Percentiles rank a stretch among this genome's conserved stretches.
phyloP scores from a whole-genome alignment of 139 green algal genomes.

The Chlamydomonas sphaeroides region DNA sequence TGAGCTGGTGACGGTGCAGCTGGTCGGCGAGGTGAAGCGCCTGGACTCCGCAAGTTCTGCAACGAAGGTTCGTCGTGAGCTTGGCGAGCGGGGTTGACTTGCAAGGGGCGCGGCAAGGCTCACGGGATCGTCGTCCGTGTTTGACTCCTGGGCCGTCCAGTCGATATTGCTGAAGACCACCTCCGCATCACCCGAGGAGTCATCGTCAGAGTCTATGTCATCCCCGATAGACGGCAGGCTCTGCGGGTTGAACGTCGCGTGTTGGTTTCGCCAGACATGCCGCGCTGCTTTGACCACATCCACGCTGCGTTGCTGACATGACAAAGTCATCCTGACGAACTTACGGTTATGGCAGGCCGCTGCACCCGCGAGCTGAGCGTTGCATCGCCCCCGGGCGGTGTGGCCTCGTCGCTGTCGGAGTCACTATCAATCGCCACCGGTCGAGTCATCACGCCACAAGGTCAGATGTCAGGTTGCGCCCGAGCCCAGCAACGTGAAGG shows the following conservation, averaged over 20 bases:
- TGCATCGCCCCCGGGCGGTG: no score
- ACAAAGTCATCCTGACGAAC: background rate
- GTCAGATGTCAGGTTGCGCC: no score
- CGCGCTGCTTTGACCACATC: background rate
- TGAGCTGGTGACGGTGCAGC: no score
- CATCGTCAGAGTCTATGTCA: background rate
- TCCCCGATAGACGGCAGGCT: conserved; percentile 17
- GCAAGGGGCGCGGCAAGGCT: no score
- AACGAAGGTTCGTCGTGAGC: no score
- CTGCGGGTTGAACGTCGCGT: background rate
- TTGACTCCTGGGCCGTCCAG: conserved; percentile 29
- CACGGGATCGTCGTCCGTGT: background rate
- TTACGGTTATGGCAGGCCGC: conserved; percentile 12
- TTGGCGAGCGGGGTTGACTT: background rate
- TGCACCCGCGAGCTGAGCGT: background rate
- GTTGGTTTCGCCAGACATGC: background rate
- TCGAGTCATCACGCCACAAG: no score
- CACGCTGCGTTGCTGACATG: no score
- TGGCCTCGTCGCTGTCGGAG: no score
- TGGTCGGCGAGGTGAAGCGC: background rate
- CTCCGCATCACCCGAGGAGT: conserved; percentile 10
- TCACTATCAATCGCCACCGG: no score
- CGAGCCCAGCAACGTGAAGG: no score
- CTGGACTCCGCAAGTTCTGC: background rate
- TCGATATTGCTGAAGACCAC: conserved; percentile 39